Base-by-base conservation (phyloP, 345 rosid genomes). In the Cardamine chenopodiifolia region DNA sequence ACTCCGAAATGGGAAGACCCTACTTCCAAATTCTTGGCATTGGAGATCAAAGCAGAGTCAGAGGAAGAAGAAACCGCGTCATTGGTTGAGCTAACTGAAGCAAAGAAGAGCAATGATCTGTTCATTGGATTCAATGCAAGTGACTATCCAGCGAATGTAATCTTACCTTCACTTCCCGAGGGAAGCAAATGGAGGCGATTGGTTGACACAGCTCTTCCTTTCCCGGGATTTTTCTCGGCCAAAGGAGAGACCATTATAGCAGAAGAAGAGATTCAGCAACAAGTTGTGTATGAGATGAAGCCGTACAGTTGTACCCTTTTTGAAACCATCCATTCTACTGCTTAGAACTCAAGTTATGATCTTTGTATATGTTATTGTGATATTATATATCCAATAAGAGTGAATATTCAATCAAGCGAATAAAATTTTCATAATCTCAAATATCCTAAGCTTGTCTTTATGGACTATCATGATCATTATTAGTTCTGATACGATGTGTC, bases 151-250 rank as follows among this genome's bases (percentile, higher is more conserved):
- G 89, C 82, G 75, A 78, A 15, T 40, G 81, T 90, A 20, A 57
- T 79, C 75, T 82, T 92, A 28, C 99, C 99, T 8, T 42, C 79
- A 53, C 75, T 78, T 71, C 78, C 82, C 0, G 74, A 84, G 64
- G 97, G 91, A 76, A 85, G 83, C 81, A 58, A 65, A 52, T 92
- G 99, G 97, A 50, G 17, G 48, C 77, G 89, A 20, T 74, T 92
- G 66, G 91, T 90, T 1, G 97, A 92, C 72, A 92, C 97, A 7
- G 93, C 89, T 76, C 87, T 92, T 74, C 90, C 91, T 6, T 92
- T 80, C 73, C 97, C 99, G 0, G 90, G 88, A 18, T 95, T 95
- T 78, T 90, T 95, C 86, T 83, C 87, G 3, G 63, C 32, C 1
- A 76, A 82, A 34, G 94, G 94, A 17, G 84, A 82, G 75, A 79